Evolutionary conservation across 352 stramenopile species (phyloP).

Genomic region (Globisporangium takayamanum): DNA sequence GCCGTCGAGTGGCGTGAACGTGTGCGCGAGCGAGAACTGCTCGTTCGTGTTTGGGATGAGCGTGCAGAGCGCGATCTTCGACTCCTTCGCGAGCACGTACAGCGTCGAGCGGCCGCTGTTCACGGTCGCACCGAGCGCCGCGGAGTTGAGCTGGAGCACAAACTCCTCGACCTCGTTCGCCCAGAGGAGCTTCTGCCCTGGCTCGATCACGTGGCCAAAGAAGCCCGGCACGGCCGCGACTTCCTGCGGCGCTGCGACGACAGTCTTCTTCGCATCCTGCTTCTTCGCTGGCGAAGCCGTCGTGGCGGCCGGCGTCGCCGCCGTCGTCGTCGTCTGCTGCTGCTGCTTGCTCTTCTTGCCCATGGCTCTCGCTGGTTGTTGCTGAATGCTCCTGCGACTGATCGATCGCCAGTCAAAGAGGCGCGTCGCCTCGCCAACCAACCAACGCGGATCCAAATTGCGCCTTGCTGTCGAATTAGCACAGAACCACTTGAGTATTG

Average conservation of each 20-base stretch:
- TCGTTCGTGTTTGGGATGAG: conserved; percentile 49
- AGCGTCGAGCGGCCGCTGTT: conserved; percentile 62
- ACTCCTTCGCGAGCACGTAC: conserved; percentile 56
- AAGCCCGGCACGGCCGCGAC: conserved; percentile 63
- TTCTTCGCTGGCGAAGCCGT: conserved; percentile 6
- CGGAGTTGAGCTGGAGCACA: conserved; percentile 69
- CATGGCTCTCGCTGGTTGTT: not conserved
- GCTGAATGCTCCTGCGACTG: too few relatives aligned
- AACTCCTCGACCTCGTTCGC: conserved; percentile 71
- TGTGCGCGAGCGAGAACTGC: conserved; percentile 75
- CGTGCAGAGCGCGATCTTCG: conserved; percentile 72
- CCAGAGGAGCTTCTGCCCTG: conserved; percentile 61
- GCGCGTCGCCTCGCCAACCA: too few relatives aligned
- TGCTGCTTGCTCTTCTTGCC: conserved; percentile 9
- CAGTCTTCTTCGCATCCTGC: conserved; percentile 7
- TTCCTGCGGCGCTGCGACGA: conserved; percentile 15
- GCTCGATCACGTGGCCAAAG: conserved; percentile 67
- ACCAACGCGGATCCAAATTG: too few relatives aligned
- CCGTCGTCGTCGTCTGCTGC: not conserved
- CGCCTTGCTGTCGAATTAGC: too few relatives aligned
- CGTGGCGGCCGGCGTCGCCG: conserved; percentile 7
- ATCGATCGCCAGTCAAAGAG: too few relatives aligned
- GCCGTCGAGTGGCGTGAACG: conserved; percentile 72
- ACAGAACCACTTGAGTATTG: too few relatives aligned
- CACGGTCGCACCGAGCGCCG: conserved; percentile 52